Conservation (phyloP, 1,284 basidiomycete genomes). For the Marasmius tenuissimus region DNA sequence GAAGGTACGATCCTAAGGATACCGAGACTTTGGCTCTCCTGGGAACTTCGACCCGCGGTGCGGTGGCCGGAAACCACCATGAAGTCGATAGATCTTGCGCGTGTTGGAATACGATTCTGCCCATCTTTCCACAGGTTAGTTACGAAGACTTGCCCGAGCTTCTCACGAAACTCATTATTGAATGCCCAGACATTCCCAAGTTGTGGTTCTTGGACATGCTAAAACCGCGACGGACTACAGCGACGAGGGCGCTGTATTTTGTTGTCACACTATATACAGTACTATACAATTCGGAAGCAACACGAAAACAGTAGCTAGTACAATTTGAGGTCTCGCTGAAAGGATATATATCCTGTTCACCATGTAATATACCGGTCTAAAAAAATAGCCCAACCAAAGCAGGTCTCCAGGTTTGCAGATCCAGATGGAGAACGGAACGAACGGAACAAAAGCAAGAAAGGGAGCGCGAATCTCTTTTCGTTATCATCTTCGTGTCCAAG, state of each 20-base stretch:
- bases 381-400: too few relatives aligned
- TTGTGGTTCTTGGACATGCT: conserved; percentile 31
- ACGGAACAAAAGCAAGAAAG: too few relatives aligned
- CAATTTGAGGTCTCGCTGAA: too few relatives aligned
- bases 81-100: conserved; percentile 24
- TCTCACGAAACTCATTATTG: too few relatives aligned
- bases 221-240: neutral
- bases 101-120: conserved; percentile 31
- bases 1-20: conserved; percentile 22
- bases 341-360: too few relatives aligned
- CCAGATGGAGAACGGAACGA: too few relatives aligned
- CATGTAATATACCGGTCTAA: too few relatives aligned
- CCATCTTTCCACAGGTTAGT: conserved; percentile 27
- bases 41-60: conserved; percentile 21
- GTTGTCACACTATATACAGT: neutral
- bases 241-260: neutral
- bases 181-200: conserved; percentile 23
- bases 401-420: too few relatives aligned
- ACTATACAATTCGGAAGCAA: neutral
- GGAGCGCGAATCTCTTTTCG: too few relatives aligned
- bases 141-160: neutral
- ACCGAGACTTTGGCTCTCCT: conserved; percentile 27
- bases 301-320: neutral
- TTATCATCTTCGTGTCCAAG: too few relatives aligned
- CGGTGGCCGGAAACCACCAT: conserved; percentile 27